These are phyloP conservation scores for Starmerella apicola DNA, from an alignment of 805 yeast species.

Conservation along the genomic window DNA sequence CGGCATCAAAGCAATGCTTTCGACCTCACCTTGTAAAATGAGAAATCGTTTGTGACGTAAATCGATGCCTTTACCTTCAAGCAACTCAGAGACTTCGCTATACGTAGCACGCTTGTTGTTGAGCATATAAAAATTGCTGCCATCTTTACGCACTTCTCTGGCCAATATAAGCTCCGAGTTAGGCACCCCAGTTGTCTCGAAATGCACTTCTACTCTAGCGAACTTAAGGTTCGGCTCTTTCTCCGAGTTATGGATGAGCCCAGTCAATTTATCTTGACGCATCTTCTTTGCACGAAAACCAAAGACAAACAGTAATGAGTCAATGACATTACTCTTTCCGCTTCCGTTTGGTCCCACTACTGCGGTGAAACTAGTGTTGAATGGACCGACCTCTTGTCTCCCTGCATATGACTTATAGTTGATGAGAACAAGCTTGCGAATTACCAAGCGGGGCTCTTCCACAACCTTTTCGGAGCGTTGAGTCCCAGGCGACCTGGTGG, in stretches of 20 bases:
- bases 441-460: slow-evolving; percentile 46
- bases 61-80: slow-evolving; percentile 79
- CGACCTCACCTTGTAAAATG: slow-evolving; percentile 96
- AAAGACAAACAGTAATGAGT: slow-evolving; percentile 88
- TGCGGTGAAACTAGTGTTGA: slow-evolving; percentile 84
- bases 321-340: slow-evolving; percentile 95
- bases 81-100: slow-evolving; percentile 60
- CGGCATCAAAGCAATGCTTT: slow-evolving; percentile 96
- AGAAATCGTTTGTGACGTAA: slow-evolving; percentile 88
- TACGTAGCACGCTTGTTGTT: slow-evolving; percentile 60
- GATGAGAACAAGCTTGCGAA: slow-evolving; percentile 56
- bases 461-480: not conserved
- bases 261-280: slow-evolving; percentile 91
- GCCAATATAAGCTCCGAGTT: slow-evolving; percentile 55
- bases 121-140: slow-evolving; percentile 56
- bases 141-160: slow-evolving; percentile 50
- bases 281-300: slow-evolving; percentile 93
- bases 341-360: slow-evolving; percentile 98
- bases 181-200: slow-evolving; percentile 41
- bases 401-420: slow-evolving; percentile 97
- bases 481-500: not conserved
- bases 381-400: slow-evolving; percentile 83
- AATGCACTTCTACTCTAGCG: slow-evolving; percentile 87
- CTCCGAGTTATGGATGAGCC: slow-evolving; percentile 84
- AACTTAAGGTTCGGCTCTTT: slow-evolving; percentile 48